phyloP scores from a whole-genome alignment of 768 basidiomycete genomes.

The Boletellus ananas region DNA sequence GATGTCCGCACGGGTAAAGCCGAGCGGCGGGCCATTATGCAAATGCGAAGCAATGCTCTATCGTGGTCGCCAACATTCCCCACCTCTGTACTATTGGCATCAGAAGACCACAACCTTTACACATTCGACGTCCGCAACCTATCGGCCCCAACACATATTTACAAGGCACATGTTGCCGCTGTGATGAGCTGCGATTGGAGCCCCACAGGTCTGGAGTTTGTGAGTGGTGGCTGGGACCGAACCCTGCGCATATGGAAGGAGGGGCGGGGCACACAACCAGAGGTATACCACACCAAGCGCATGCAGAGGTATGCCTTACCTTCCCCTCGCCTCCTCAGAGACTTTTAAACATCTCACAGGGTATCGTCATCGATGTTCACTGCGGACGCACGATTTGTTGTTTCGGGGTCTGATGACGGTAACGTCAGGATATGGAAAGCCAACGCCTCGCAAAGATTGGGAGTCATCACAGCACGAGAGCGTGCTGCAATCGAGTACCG shows the following conservation, averaged over 20 bases:
- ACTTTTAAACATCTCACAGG: slow-evolving; percentile 35
- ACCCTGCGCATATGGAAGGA: slow-evolving; percentile 93
- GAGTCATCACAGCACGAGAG: slow-evolving; percentile 86
- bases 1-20: slow-evolving; percentile 97
- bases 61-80: slow-evolving; percentile 97
- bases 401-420: slow-evolving; percentile 91
- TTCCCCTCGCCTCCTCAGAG: neutral
- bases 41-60: slow-evolving; percentile 88
- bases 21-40: slow-evolving; percentile 86
- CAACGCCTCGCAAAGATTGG: slow-evolving; percentile 87
- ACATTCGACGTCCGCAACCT: slow-evolving; percentile 94
- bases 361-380: slow-evolving; percentile 89
- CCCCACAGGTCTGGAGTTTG: slow-evolving; percentile 93
- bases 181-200: slow-evolving; percentile 98
- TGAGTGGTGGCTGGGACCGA: slow-evolving; percentile 95
- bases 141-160: slow-evolving; percentile 79
- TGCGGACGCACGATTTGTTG: slow-evolving; percentile 84
- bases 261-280: slow-evolving; percentile 73
- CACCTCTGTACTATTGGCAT: slow-evolving; percentile 87
- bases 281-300: slow-evolving; percentile 97
- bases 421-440: slow-evolving; percentile 96
- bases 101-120: slow-evolving; percentile 97
- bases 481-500: slow-evolving; percentile 91
- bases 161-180: slow-evolving; percentile 95
- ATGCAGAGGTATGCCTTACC: slow-evolving; percentile 78